Base-by-base conservation (phyloP, 2,329 filamentous ascomycete species). In the Seiridium unicorne region DNA sequence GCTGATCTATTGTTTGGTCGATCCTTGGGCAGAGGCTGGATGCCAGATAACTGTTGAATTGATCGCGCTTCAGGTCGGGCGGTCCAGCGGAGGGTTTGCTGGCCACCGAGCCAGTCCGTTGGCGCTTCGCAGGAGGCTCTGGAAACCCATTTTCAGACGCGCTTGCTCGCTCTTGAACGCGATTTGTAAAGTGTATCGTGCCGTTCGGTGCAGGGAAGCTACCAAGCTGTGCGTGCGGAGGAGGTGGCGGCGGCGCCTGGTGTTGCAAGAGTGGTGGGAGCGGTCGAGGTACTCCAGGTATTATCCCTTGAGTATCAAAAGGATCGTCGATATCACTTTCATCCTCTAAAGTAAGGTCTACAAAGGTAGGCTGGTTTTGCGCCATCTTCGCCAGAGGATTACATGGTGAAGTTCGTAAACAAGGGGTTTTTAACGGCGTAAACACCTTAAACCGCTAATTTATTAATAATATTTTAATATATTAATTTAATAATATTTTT, bases 281-380 rank as follows among this genome's bases (percentile, higher is more conserved):
- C 18, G 18, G 18, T 26, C 18, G 18, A 26, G 18, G 18, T 26
- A 26, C 18, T 2, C 18, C 18, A 26, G 18, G 18, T 26, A 26
- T 26, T 26, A 2, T 26, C 18, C 18, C 18, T 26, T 26, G 18
- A 26, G 18, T 26, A 26, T 26, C 18, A 26, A 49, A 49, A 49
- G 32, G 26, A 5, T 40, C 10, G 9, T 66, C 60, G 26, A 65
- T 56, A 18, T 61, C 51, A 26, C 18, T 26, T 26, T 26, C 18
- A 42, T 44, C 57, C 31, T 57, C 54, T 18, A 32, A 18, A 11
- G 64, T 69, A 31, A 69, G 48, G 53, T 69, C 66, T 5, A 66
- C 63, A 8, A 63, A 34, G 8, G 34, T n/a, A 9, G 31, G 40
- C 6, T 26, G 2, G 40, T 38, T 34, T 35, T 35, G 38, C 18